Evolutionary conservation across 805 yeast genomes (phyloP).

Genomic region (Wickerhamiella siamensis): DNA sequence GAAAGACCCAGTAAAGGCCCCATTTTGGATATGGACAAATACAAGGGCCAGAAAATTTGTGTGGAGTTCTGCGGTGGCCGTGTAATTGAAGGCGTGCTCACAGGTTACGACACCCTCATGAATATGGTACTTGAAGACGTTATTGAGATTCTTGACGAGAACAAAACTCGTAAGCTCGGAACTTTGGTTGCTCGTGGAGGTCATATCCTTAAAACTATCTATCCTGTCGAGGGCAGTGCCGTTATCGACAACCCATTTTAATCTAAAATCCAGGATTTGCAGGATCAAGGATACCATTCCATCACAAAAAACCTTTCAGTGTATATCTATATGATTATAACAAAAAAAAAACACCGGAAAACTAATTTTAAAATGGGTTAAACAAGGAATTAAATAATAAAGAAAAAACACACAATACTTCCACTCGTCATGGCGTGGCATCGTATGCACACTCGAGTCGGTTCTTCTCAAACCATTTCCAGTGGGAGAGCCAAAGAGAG

Average conservation of each 20-base stretch:
- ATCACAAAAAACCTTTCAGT: neutral
- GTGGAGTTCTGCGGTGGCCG: constrained; percentile 82
- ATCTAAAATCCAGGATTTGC: no score
- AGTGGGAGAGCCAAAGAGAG: no score
- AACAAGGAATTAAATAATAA: no score
- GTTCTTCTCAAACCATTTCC: no score
- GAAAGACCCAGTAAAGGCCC: constrained; percentile 87
- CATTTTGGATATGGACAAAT: constrained; percentile 63
- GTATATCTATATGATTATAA: neutral
- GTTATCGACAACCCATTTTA: neutral
- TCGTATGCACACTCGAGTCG: no score
- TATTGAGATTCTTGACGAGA: constrained; percentile 30
- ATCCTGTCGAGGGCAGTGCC: neutral
- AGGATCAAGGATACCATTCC: no score
- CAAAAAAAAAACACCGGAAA: neutral
- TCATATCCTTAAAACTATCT: constrained; percentile 39
- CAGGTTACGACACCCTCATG: constrained; percentile 93
- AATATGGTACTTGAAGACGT: constrained; percentile 56
- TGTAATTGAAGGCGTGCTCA: constrained; percentile 62
- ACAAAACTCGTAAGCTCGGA: constrained; percentile 53
- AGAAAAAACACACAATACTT: no score
- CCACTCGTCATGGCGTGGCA: no score
- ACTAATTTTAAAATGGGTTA: neutral
- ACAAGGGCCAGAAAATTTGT: constrained; percentile 55
- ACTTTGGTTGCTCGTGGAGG: constrained; percentile 80